Conservation (phyloP, 1,284 basidiomycete genomes). For the Blastosporella zonata region DNA sequence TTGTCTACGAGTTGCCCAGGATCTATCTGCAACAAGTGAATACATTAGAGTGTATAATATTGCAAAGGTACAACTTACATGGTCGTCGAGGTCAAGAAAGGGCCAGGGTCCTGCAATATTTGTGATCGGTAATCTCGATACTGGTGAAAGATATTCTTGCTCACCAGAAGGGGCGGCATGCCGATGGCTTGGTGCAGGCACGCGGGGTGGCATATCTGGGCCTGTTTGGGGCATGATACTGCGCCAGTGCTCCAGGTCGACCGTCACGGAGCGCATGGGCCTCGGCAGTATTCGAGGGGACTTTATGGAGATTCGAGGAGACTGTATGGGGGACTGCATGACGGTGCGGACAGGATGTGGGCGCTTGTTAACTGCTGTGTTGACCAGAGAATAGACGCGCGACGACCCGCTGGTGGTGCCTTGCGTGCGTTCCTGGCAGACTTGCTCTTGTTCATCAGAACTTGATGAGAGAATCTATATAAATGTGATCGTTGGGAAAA, state of each 20-base stretch:
- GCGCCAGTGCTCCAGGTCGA: conserved; percentile 10
- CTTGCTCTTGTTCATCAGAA: too few species aligned
- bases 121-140: not conserved
- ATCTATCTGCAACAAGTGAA: conserved; percentile 27
- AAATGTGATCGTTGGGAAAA: too few species aligned
- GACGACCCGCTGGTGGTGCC: too few species aligned
- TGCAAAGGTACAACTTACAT: conserved; percentile 20
- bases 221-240: conserved; percentile 11
- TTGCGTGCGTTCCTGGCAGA: too few species aligned
- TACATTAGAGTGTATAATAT: not conserved
- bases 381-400: not conserved
- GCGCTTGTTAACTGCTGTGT: not conserved
- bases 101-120: conserved; percentile 36
- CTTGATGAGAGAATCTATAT: too few species aligned
- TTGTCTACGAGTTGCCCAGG: conserved; percentile 26
- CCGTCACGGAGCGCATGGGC: conserved; percentile 10
- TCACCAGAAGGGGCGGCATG: conserved; percentile 38
- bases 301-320: not conserved
- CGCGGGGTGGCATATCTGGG: conserved; percentile 14
- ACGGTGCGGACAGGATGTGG: not conserved
- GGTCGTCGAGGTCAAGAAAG: conserved; percentile 35
- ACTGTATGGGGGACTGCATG: not conserved
- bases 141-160: conserved; percentile 5
- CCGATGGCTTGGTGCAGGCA: conserved; percentile 34
- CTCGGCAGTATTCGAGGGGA: not conserved